These are phyloP conservation scores for Suillus paluster DNA, from an alignment of 768 basidiomycete genomes.

Conservation along the genomic window DNA sequence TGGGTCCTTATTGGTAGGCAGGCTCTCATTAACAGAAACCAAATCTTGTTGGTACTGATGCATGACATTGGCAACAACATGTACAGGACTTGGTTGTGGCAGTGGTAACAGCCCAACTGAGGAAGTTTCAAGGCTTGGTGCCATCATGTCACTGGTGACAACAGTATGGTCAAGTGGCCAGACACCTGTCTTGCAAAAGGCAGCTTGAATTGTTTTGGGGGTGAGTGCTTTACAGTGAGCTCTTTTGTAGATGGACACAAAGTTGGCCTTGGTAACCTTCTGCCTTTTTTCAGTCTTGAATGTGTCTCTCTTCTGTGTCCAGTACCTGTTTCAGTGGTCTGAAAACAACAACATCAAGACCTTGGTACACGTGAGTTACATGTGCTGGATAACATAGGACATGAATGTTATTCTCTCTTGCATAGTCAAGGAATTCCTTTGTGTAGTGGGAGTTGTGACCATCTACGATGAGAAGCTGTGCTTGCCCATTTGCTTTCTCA, in stretches of 20 bases:
- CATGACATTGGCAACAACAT: not conserved
- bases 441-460: slow-evolving; percentile 17
- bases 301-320: slow-evolving; percentile 17
- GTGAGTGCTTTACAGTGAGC: slow-evolving; percentile 22
- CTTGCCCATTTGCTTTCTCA: slow-evolving; percentile 23
- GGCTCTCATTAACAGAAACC: not conserved
- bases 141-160: slow-evolving; percentile 19
- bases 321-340: slow-evolving; percentile 34
- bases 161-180: slow-evolving; percentile 29
- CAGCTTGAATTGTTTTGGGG: slow-evolving; percentile 29
- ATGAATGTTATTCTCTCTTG: slow-evolving; percentile 36
- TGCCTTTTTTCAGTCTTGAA: not conserved
- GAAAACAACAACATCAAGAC: slow-evolving; percentile 45
- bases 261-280: slow-evolving; percentile 9
- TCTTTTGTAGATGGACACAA: slow-evolving; percentile 18
- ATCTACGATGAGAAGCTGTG: slow-evolving; percentile 32
- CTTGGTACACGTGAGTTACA: slow-evolving; percentile 48
- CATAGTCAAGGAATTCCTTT: slow-evolving; percentile 31
- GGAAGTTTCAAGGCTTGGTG: slow-evolving; percentile 39
- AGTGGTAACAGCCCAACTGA: slow-evolving; percentile 24
- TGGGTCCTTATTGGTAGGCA: not conserved
- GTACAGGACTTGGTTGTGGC: slow-evolving; percentile 5
- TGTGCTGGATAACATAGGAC: slow-evolving; percentile 52
- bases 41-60: slow-evolving; percentile 3
- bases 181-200: slow-evolving; percentile 38